A percentile compares a stretch with the other conserved stretches of the same genome.
phyloP scores from a whole-genome alignment of 306 rosid genomes.

The Senna tora region DNA sequence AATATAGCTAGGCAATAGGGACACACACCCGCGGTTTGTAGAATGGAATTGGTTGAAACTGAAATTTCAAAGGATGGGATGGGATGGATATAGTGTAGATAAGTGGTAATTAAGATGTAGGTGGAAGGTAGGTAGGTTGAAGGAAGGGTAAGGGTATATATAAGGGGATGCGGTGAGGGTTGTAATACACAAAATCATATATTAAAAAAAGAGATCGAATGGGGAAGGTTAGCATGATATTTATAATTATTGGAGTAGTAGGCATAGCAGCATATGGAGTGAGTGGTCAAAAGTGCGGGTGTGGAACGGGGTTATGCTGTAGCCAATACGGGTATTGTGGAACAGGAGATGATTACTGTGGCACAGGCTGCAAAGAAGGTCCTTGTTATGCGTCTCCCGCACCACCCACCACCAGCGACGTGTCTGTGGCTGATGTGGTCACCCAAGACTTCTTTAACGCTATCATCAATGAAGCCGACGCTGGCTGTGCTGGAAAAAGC shows the following conservation, averaged over 20 bases:
- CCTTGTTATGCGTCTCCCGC: constrained; percentile 47
- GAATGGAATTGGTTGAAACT: not conserved
- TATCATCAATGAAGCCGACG: constrained; percentile 54
- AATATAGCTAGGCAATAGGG: too few relatives aligned
- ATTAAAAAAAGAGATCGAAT: too few relatives aligned
- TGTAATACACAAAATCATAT: too few relatives aligned
- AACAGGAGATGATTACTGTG: constrained; percentile 50
- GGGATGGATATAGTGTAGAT: too few relatives aligned
- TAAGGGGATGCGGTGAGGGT: too few relatives aligned
- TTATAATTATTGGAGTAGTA: not conserved
- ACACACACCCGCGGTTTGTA: too few relatives aligned
- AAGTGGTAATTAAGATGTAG: not conserved
- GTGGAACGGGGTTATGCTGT: constrained; percentile 60
- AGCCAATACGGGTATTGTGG: constrained; percentile 75
- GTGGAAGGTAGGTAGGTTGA: not conserved
- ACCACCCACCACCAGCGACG: constrained; percentile 34
- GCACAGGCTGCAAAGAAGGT: constrained; percentile 66
- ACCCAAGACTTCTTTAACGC: constrained; percentile 55
- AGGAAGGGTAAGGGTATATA: too few relatives aligned
- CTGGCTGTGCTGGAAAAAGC: constrained; percentile 56
- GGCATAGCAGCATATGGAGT: constrained; percentile 5
- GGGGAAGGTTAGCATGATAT: not conserved
- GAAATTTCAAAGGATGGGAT: not conserved
- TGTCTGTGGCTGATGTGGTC: constrained; percentile 56
- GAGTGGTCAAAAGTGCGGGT: constrained; percentile 62